These are phyloP conservation scores for Malassezia sp. DNA, from an alignment of 1,284 basidiomycete genomes.

Conservation along the genomic window DNA sequence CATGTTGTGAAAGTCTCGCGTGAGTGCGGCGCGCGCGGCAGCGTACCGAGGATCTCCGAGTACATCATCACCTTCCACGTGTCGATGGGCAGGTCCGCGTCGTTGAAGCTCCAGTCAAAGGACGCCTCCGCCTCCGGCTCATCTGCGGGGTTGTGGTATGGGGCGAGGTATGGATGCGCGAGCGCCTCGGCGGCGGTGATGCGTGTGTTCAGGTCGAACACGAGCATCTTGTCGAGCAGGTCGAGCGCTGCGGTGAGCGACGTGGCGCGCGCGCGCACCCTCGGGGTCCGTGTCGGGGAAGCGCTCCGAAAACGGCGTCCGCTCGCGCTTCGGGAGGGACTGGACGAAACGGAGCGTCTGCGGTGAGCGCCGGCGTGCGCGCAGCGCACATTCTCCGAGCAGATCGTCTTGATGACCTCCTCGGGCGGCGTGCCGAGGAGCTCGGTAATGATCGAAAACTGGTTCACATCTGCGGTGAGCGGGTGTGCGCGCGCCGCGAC, in stretches of 20 bases:
- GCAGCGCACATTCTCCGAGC: conserved; percentile 76
- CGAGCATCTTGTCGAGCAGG: conserved; percentile 95
- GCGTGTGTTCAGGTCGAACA: conserved; percentile 92
- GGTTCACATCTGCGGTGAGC: conserved; percentile 70
- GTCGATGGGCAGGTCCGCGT: conserved; percentile 96
- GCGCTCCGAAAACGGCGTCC: conserved; percentile 87
- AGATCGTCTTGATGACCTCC: conserved; percentile 98
- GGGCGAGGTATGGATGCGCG: conserved; percentile 83
- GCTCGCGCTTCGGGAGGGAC: conserved; percentile 87
- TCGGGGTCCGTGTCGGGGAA: conserved; percentile 77
- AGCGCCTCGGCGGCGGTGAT: conserved; percentile 89
- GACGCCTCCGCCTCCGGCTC: conserved; percentile 87
- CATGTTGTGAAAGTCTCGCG: conserved; percentile 46
- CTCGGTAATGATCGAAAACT: conserved; percentile 99
- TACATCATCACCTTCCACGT: conserved; percentile 82
- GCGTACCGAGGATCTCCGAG: conserved; percentile 47
- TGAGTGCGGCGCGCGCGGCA: background rate
- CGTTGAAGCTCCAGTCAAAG: conserved; percentile 99
- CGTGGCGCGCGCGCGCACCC: no score
- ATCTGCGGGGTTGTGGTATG: conserved; percentile 96
- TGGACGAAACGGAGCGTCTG: conserved; percentile 98
- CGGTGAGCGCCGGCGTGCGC: background rate
- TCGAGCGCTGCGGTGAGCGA: no score
- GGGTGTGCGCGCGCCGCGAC: conserved; percentile 17
- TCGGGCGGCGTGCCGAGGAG: conserved; percentile 92